phyloP scores from a whole-genome alignment of 2,329 filamentous ascomycete genomes.

The Claviceps arundinis region DNA sequence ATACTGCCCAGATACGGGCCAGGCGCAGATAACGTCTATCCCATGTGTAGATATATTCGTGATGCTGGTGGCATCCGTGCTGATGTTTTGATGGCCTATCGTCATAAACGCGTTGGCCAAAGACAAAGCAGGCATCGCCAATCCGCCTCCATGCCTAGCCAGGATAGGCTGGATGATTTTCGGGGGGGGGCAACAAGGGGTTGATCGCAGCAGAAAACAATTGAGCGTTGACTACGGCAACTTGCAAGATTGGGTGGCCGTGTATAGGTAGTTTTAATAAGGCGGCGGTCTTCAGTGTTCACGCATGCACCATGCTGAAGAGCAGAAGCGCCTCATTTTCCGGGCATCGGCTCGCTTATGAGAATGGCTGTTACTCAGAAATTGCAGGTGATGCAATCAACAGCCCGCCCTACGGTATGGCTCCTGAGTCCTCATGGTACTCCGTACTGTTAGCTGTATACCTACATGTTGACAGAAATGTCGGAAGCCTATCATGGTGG shows the following conservation, averaged over 20 bases:
- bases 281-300: neutral
- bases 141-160: neutral
- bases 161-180: neutral
- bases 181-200: neutral
- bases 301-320: neutral
- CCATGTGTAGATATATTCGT: neutral
- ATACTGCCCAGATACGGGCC: constrained; percentile 44
- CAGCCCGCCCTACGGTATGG: neutral
- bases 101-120: neutral
- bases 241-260: neutral
- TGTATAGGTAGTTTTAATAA: neutral
- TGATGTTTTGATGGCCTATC: neutral
- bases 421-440: neutral
- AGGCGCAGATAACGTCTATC: constrained; percentile 38
- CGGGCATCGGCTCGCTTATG: neutral
- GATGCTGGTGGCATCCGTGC: neutral
- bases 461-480: neutral
- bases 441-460: neutral
- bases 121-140: constrained; percentile 5
- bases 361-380: neutral
- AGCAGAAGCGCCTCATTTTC: neutral
- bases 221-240: neutral
- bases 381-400: neutral
- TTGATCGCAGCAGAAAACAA: neutral
- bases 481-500: neutral